phyloP scores from a whole-genome alignment of 371 early-diverging fungal species.

The Actinomucor elegans region DNA sequence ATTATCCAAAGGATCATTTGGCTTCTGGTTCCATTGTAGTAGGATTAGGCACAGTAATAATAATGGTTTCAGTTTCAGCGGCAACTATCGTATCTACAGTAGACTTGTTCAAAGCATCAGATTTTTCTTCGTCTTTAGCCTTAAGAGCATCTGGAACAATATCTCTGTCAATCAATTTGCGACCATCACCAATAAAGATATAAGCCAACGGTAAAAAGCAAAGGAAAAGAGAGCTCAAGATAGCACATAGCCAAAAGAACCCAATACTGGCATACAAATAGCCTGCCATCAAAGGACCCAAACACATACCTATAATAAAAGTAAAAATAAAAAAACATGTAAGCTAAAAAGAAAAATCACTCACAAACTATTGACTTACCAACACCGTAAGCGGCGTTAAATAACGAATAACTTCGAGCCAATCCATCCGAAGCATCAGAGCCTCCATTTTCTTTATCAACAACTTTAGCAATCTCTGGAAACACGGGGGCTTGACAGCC shows the following conservation, averaged over 20 bases:
- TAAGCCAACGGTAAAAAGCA: slow-evolving; percentile 39
- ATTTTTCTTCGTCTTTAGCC: neutral
- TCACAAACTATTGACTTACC: too few species aligned
- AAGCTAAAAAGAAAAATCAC: too few species aligned
- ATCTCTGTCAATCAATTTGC: slow-evolving; percentile 1
- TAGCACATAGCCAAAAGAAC: slow-evolving; percentile 29
- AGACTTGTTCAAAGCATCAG: neutral
- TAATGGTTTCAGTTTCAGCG: neutral
- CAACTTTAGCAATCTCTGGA: slow-evolving; percentile 43
- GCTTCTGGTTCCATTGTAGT: too few species aligned
- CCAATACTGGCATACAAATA: slow-evolving; percentile 23
- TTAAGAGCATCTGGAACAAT: neutral
- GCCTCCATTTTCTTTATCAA: slow-evolving; percentile 28
- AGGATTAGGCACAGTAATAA: neutral
- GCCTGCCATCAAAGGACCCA: slow-evolving; percentile 24
- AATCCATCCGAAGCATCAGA: slow-evolving; percentile 30
- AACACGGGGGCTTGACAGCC: slow-evolving; percentile 46
- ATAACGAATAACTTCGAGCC: slow-evolving; percentile 42
- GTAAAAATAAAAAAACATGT: neutral
- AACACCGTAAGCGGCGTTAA: slow-evolving; percentile 46
- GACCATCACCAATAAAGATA: slow-evolving; percentile 28
- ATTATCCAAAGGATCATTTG: too few species aligned
- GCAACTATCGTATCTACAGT: neutral
- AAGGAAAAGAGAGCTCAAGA: slow-evolving; percentile 27
- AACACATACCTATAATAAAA: slow-evolving; percentile 22